Evolutionary conservation across 208 protist genomes (phyloP), one percentile per base, ranked within the genome.

Genomic region (Acanthamoeba sp.): DNA sequence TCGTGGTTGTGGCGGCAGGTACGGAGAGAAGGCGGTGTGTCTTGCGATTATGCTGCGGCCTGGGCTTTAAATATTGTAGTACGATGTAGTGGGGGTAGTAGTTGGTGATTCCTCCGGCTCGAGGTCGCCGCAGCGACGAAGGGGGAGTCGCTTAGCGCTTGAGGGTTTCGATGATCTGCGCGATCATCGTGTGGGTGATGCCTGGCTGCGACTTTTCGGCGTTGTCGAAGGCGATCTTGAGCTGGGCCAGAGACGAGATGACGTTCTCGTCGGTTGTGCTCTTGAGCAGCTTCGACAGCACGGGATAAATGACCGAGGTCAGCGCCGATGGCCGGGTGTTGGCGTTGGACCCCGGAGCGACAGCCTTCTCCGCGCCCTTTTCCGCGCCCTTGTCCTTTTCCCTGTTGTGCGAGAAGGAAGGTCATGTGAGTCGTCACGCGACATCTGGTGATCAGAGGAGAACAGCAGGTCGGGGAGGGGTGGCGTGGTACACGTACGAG

Each of bases 151-250:
- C 12, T 88, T 42, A 88, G 84, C 89, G 94, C 64, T 95, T 96
- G 34, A 96, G 78, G 16, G 91, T 94, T 62, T 96, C 95, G 66
- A 96, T 95, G 80, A 96, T 90, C 71, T 94, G 88, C 10, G 95
- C 93, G 50, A 96, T 95, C 36, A 96, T 91, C 40, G 22, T 78
- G 62, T 94, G 93, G 24, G 95, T 95, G 24, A 96, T 93, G 90
- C 95, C 95, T 36, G 95, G 93, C 29, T 96, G 93, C 34, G 91
- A 95, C 64, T 90, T 95, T 64, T 96, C 95, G 16, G 95, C 94
- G 66, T 93, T 95, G 71, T 96, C 94, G 88, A 96, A 96, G 0
- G 95, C 95, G 45, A 95, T 82, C 36, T 95, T 95, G 27, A 96
- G 85, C 73, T 95, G 95, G 32, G 94, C 88, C 22, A 96, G 66